phyloP scores from a whole-genome alignment of 2,329 filamentous ascomycete genomes.

The Coleophoma crateriformis region DNA sequence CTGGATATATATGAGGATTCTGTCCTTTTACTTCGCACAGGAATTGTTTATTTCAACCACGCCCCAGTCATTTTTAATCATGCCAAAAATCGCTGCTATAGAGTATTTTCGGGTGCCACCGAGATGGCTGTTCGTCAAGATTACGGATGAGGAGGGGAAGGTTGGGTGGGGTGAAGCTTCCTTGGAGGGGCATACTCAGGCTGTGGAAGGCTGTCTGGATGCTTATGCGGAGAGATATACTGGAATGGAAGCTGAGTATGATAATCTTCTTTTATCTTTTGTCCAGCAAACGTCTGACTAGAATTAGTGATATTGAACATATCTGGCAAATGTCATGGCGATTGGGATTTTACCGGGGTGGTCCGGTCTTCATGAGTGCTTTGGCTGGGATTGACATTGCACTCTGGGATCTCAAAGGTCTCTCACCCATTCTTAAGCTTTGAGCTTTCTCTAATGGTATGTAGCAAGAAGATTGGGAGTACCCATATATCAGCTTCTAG shows the following conservation, averaged over 20 bases:
- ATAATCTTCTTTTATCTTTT: not conserved
- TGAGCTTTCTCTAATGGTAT: not conserved
- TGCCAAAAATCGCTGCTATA: slow-evolving; percentile 59
- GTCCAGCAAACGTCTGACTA: not conserved
- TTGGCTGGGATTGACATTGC: slow-evolving; percentile 75
- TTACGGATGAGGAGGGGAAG: slow-evolving; percentile 59
- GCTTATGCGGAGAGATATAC: slow-evolving; percentile 57
- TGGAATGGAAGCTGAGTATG: slow-evolving; percentile 66
- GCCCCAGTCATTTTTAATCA: slow-evolving; percentile 20
- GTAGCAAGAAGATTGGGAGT: slow-evolving; percentile 53
- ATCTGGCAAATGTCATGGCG: slow-evolving; percentile 75
- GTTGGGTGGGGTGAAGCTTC: slow-evolving; percentile 72
- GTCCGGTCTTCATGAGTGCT: slow-evolving; percentile 76
- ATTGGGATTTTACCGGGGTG: slow-evolving; percentile 69
- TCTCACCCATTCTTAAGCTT: not conserved
- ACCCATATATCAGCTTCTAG: slow-evolving; percentile 68
- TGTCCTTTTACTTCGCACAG: too few relatives aligned
- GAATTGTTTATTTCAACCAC: too few relatives aligned
- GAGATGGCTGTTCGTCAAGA: slow-evolving; percentile 73
- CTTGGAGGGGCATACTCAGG: slow-evolving; percentile 67
- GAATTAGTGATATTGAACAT: slow-evolving; percentile 65
- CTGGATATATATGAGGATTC: too few relatives aligned
- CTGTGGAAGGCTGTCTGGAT: slow-evolving; percentile 69
- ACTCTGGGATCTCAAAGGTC: slow-evolving; percentile 42
- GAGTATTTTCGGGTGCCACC: slow-evolving; percentile 73